Base-by-base conservation (phyloP, 179 eudicot genomes). In the Beta lomatogona region DNA sequence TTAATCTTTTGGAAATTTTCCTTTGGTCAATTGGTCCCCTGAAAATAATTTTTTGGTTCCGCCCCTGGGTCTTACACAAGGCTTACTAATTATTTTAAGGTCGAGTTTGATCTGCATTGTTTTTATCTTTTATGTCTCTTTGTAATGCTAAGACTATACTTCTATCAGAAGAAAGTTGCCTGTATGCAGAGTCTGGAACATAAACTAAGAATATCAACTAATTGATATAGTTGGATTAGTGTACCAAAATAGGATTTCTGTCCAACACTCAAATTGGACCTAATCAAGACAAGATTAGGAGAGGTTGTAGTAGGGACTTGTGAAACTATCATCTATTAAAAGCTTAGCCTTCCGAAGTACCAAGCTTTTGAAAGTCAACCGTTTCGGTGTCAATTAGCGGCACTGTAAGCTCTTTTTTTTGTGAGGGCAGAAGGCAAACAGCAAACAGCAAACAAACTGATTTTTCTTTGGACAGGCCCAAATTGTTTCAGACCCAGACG, bases 401-500 rank as follows among this genome's bases (percentile, higher is more conserved):
- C 16, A 48, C n/a, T 11, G 13, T 22, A 21, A 12, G 16, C 9
- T 4, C 36, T 12, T 21, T 50, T 50, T 1, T 52, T 3, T 50
- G 2, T 52, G 16, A 36, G 41, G 41, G 41, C 3, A 36, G 41
- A 36, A 36, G 41, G 41, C 41, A 36, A 36, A 36, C 41, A 36
- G 4, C 41, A 48, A 48, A 48, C 53, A 48, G 53, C 41, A 48
- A 48, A 48, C 53, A 48, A 0, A 36, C 41, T 8, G 65, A 75
- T 41, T 31, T 9, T 0, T 75, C 36, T 36, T 44, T 76, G 70
- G 14, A 72, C 87, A 93, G 96, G 96, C 93, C 46, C 79, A 79
- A 4, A 53, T 86, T 15, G 46, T 7, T 25, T 22, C 21, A 25
- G 97, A 94, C 76, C 41, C 79, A 3, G 88, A 86, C 31, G 55